phyloP scores from a whole-genome alignment of 208 protist genomes.

The Crithidia acanthocephali region DNA sequence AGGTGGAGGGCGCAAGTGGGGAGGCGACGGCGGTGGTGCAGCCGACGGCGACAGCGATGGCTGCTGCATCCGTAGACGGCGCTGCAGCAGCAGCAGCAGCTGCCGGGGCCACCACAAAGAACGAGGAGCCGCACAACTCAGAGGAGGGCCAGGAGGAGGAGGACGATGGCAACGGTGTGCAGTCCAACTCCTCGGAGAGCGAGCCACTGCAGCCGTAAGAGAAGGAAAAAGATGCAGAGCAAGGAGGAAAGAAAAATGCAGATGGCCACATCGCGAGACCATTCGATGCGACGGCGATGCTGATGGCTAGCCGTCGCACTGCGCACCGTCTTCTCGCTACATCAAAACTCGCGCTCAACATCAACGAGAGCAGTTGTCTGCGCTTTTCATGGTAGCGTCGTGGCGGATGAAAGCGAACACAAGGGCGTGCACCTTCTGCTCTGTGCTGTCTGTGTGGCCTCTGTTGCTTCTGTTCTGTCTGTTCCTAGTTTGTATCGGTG shows the following conservation, averaged over 20 bases:
- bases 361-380: no score
- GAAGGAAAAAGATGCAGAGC: constrained; percentile 11
- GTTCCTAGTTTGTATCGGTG: no score
- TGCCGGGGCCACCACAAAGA: not conserved
- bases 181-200: constrained; percentile 4
- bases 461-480: no score
- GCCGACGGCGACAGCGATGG: not conserved
- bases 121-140: constrained; percentile 9
- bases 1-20: not conserved
- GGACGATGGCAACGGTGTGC: not conserved
- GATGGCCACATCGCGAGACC: no score
- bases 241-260: constrained; percentile 9
- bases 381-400: no score
- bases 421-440: no score
- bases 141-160: not conserved
- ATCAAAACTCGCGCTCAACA: no score
- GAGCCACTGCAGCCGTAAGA: constrained; percentile 13
- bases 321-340: no score
- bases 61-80: not conserved
- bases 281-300: not conserved
- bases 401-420: no score
- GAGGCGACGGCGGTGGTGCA: not conserved
- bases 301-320: not conserved
- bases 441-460: no score
- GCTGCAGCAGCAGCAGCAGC: no score